Base-by-base conservation (phyloP, 257 asterid genomes). In the Solanum medicagineum region DNA sequence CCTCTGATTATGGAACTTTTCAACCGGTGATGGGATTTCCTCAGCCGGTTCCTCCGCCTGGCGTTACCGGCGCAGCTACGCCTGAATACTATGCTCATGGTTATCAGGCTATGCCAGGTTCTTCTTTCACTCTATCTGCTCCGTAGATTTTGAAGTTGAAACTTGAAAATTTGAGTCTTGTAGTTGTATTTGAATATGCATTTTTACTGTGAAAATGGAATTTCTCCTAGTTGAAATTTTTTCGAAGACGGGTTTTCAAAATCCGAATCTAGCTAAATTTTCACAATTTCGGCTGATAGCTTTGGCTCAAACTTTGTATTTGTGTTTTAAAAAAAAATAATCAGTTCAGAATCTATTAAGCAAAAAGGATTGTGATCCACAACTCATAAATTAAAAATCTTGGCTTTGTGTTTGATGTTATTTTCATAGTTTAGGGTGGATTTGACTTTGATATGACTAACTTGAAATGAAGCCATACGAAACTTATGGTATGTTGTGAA, bases 41-140 rank as follows among this genome's bases (percentile, higher is more conserved):
- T 87, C 99, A 94, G 87, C 98, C 99, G 2, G 92, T 90, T 81
- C 96, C 98, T 26, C 99, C 99, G n/a, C 98, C 98, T 3, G 99
- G 97, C 2, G 74, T 84, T 85, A 85, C 90, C 36, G 29, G 80
- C 5, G 92, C 85, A 13, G 88, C 93, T 13, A 89, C 88, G 0
- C 65, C 92, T 45, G 92, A 92, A 10, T 92, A 91, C 81, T 93
- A 95, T 84, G 89, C 92, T 80, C 98, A 92, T 84, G 97, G 97
- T 56, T 96, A 96, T 90, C 99, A 96, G 85, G 89, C 95, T 80
- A 95, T 94, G 51, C 95, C 95, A 87, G 99, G 98, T 96, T 71
- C 69, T 10, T 51, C 81, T 26, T 51, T 24, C 59, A 70, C 79
- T 3, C 26, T 68, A 20, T 45, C 51, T 74, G 42, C 14, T 75